Conservation (phyloP, 164 flowering plant genomes). For the Saururus chinensis region DNA sequence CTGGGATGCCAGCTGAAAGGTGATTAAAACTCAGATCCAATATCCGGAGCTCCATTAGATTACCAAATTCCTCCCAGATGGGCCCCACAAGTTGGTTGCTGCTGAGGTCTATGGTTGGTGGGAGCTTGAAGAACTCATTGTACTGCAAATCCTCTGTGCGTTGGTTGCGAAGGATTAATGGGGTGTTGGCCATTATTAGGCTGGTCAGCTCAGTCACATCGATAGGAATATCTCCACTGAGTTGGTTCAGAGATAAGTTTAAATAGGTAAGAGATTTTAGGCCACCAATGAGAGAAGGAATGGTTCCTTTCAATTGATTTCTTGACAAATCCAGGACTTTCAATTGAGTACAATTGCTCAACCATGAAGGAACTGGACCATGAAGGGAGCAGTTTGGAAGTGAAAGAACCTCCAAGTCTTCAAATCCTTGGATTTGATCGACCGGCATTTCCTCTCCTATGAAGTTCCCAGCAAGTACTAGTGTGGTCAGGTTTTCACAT, state of each 20-base stretch:
- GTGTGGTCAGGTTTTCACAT: conserved; percentile 38
- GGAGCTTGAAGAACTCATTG: conserved; percentile 9
- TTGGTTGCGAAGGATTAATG: neutral
- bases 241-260: conserved; percentile 11
- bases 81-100: conserved; percentile 9
- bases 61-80: conserved; percentile 13
- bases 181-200: neutral
- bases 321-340: conserved; percentile 5
- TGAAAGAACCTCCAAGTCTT: conserved; percentile 17
- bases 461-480: conserved; percentile 52
- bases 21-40: conserved; percentile 10
- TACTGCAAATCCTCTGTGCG: neutral
- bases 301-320: conserved; percentile 6
- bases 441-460: conserved; percentile 35
- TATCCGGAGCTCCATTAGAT: conserved; percentile 6
- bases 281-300: conserved; percentile 5
- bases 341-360: neutral
- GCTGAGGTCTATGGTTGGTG: conserved; percentile 7
- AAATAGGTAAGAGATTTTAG: conserved; percentile 12
- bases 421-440: conserved; percentile 27
- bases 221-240: conserved; percentile 12
- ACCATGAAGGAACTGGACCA: conserved; percentile 2
- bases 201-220: neutral
- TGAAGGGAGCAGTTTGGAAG: neutral
- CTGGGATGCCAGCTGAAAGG: conserved; percentile 8